phyloP scores from a whole-genome alignment of 306 rosid genomes.

The Purshia tridentata region DNA sequence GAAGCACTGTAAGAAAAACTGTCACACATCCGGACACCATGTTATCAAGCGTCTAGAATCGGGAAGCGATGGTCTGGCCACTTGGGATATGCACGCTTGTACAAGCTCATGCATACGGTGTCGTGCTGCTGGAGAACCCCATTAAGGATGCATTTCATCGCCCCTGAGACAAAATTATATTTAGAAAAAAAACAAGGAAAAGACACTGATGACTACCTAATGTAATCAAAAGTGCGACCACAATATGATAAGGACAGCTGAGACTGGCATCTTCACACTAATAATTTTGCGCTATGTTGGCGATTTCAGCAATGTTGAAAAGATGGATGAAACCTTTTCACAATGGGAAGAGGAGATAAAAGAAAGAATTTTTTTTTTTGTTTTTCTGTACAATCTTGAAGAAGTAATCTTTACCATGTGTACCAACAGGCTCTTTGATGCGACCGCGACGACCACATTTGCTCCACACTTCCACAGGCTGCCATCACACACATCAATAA shows the following conservation, averaged over 20 bases:
- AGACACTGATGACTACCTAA: neutral
- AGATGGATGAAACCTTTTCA: neutral
- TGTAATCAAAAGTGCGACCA: too few relatives aligned
- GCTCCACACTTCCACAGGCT: conserved; percentile 91
- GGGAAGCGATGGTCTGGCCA: conserved; percentile 70
- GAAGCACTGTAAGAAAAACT: conserved; percentile 26
- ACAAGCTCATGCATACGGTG: conserved; percentile 79
- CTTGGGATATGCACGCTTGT: conserved; percentile 88
- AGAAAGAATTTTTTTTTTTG: neutral
- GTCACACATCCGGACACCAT: conserved; percentile 13
- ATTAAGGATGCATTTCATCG: conserved; percentile 77
- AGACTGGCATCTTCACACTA: too few relatives aligned
- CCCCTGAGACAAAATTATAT: conserved; percentile 45
- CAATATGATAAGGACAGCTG: too few relatives aligned
- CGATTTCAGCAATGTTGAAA: neutral
- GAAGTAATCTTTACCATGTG: conserved; percentile 66
- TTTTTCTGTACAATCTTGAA: neutral
- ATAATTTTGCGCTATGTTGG: neutral
- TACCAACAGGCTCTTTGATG: conserved; percentile 91
- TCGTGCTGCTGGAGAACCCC: conserved; percentile 83
- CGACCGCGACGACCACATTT: conserved; percentile 93
- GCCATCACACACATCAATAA: conserved; percentile 37
- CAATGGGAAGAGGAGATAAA: neutral
- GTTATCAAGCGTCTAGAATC: conserved; percentile 40
- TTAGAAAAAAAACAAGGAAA: neutral